Evolutionary conservation across 1,284 basidiomycete species (phyloP).

Genomic region (Irpex sp.): DNA sequence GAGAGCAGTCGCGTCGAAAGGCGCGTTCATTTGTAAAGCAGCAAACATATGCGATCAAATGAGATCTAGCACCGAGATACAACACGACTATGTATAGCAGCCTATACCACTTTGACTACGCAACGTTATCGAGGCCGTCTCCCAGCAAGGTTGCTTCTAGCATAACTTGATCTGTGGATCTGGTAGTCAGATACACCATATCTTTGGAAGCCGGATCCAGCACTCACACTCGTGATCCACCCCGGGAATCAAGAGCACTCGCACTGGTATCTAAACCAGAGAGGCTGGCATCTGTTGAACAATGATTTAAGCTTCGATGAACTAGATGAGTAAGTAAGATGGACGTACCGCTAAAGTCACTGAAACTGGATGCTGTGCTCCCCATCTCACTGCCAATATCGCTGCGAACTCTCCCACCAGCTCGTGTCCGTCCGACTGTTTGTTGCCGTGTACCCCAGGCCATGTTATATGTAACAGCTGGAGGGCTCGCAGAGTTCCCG

Average conservation of each 20-base stretch:
- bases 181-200: background rate
- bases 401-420: constrained; percentile 22
- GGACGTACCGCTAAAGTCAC: constrained; percentile 72
- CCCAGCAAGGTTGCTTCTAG: background rate
- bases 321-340: background rate
- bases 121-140: background rate
- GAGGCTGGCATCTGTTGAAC: constrained; percentile 55
- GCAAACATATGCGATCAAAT: background rate
- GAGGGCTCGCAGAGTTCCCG: constrained; percentile 57
- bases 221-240: constrained; percentile 54
- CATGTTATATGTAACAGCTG: constrained; percentile 49
- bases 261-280: constrained; percentile 57
- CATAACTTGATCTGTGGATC: constrained; percentile 1
- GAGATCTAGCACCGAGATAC: background rate
- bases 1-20: background rate
- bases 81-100: background rate
- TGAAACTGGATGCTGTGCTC: constrained; percentile 76
- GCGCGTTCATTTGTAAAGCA: background rate
- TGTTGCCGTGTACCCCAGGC: constrained; percentile 34
- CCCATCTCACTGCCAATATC: constrained; percentile 45
- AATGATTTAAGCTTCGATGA: background rate
- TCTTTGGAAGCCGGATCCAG: background rate
- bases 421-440: constrained; percentile 25
- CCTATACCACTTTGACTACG: background rate
- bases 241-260: constrained; percentile 40